Base-by-base conservation (phyloP, 164 flowering plant genomes). In the Tetrastigma voinierianum region DNA sequence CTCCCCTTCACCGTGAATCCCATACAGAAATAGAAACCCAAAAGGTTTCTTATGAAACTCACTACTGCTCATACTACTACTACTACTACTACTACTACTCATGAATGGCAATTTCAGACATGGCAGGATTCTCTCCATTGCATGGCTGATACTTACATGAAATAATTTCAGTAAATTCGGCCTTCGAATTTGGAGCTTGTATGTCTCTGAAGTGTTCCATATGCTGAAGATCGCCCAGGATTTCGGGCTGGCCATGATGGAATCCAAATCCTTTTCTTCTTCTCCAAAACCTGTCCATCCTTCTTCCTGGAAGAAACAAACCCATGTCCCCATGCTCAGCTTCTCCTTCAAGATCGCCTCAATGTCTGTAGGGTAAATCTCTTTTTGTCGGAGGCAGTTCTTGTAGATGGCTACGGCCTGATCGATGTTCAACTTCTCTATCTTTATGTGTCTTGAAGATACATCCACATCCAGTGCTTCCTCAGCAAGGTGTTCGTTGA, bases 251-350 rank as follows among this genome's bases (percentile, higher is more conserved):
- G 16, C 45, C 10, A 19, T 56, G 59, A 76, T 67, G 11, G n/a
- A n/a, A n/a, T 72, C 75, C 40, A 4, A 4, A 16, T 66, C 72
- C 56, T 17, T 59, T 14, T 51, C 64, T 24, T 68, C 67, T 45
- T 57, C 32, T 69, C 47, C 57, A 77, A 66, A 66, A 15, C 68
- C 71, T 53, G 59, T 17, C 85, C 87, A 81, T n/a, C 69, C 72
- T 9, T 80, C 85, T 52, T 75, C 74, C 55, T 68, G 66, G 49
- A 76, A 78, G 56, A 69, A 84, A 51, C 75, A 76, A 1, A 82
- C 80, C 88, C 88, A 84, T 0, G 88, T 82, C 6, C 88, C 88
- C 11, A 84, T 67, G 57, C 80, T 84, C 13, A 73, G 74, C 51
- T 78, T 80, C 66, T 78, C 81, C 43, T 77, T 73, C 71, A 84